Percentiles rank a stretch among this genome's conserved stretches.
These are phyloP conservation scores for Fraxinus xanthoxyloides DNA, from an alignment of 305 asterid genomes.

Conservation along the genomic window DNA sequence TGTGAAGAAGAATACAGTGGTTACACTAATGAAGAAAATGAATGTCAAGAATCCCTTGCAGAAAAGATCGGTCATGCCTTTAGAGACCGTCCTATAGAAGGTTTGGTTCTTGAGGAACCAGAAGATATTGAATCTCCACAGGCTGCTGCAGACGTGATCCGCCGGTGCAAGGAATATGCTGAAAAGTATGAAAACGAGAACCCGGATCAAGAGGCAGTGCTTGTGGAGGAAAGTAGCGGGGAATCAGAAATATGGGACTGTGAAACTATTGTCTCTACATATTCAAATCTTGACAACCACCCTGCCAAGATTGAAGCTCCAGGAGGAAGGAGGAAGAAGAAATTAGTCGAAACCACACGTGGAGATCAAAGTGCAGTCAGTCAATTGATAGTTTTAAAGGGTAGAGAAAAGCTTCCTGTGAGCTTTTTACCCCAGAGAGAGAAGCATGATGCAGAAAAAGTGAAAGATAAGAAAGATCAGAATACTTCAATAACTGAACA, in stretches of 20 bases:
- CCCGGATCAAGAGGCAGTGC: conserved; percentile 31
- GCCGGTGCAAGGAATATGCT: conserved; percentile 65
- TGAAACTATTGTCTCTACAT: conserved; percentile 80
- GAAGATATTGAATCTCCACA: conserved; percentile 39
- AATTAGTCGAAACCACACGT: conserved; percentile 51
- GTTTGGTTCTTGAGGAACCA: conserved; percentile 29
- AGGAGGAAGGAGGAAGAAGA: conserved; percentile 69
- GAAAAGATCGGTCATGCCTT: conserved; percentile 63
- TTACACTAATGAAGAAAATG: conserved; percentile 44
- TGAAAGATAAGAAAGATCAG: conserved; percentile 43
- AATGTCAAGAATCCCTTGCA: conserved; percentile 51
- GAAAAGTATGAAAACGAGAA: conserved; percentile 56
- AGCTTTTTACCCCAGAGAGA: conserved; percentile 66
- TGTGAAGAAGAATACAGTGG: conserved; percentile 52
- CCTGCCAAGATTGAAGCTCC: conserved; percentile 89
- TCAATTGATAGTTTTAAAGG: conserved; percentile 67
- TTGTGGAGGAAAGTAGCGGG: conserved; percentile 71
- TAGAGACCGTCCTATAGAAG: conserved; percentile 36
- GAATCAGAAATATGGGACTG: conserved; percentile 92
- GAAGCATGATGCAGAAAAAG: conserved; percentile 37
- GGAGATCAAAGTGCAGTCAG: conserved; percentile 38
- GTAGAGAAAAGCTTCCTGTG: conserved; percentile 77
- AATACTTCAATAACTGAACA: conserved; percentile 37
- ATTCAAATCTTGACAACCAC: conserved; percentile 86
- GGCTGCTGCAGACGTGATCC: conserved; percentile 34